These are phyloP conservation scores for Plasmodium fragile DNA, from an alignment of 169 alveolate species.

Conservation along the genomic window DNA sequence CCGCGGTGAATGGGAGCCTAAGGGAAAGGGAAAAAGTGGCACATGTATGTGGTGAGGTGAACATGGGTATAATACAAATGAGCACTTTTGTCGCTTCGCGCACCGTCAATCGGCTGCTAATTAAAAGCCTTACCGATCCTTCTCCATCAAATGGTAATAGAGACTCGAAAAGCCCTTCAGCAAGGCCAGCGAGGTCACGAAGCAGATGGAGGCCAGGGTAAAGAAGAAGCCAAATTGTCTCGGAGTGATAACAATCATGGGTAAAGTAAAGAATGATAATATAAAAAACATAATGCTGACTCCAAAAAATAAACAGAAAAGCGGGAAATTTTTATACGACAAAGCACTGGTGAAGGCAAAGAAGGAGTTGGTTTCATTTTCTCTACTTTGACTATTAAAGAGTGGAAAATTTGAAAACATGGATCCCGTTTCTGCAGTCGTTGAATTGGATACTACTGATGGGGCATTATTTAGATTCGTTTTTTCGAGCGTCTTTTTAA, in stretches of 20 bases:
- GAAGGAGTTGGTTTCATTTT: conserved; percentile 25
- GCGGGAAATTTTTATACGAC: conserved; percentile 64
- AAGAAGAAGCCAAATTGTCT: conserved; percentile 71
- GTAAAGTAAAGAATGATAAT: conserved; percentile 57
- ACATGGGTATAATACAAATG: not conserved
- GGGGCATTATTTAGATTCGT: conserved; percentile 31
- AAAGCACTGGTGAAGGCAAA: conserved; percentile 35
- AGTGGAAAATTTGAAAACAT: conserved; percentile 72
- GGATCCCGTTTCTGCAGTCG: conserved; percentile 58
- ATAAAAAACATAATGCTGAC: conserved; percentile 41
- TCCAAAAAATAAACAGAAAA: conserved; percentile 66
- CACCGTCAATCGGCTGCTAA: not conserved
- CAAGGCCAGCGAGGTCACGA: conserved; percentile 51
- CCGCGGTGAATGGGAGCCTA: conserved; percentile 72
- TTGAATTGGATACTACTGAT: conserved; percentile 41
- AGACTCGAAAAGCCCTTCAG: conserved; percentile 50
- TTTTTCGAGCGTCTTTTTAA: conserved; percentile 61
- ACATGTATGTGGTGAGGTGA: not conserved
- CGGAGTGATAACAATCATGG: conserved; percentile 70
- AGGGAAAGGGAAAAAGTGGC: not conserved
- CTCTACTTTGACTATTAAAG: conserved; percentile 45
- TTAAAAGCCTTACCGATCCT: conserved; percentile 32
- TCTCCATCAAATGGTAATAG: conserved; percentile 38
- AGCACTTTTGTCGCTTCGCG: not conserved
- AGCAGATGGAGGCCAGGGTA: conserved; percentile 54